phyloP scores from a whole-genome alignment of 495 filamentous ascomycete genomes.

The Aspergillus nanangensis region DNA sequence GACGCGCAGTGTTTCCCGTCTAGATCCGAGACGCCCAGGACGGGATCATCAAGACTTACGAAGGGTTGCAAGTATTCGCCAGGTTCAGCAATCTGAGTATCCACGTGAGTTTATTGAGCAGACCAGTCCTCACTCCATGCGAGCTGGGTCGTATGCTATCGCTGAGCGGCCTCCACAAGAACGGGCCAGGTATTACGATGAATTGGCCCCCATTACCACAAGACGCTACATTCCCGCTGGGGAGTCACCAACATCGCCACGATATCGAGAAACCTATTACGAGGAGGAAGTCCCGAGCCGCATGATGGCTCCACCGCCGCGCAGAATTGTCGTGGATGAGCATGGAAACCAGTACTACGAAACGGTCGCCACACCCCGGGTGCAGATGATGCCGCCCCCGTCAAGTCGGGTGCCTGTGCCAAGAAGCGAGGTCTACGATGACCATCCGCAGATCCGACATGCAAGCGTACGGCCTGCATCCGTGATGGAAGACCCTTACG shows the following conservation, averaged over 20 bases:
- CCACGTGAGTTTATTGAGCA: conserved; percentile 41
- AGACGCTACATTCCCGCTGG: conserved; percentile 46
- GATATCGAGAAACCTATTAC: conserved; percentile 44
- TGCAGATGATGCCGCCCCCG: conserved; percentile 51
- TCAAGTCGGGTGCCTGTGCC: conserved; percentile 31
- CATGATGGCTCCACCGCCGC: conserved; percentile 54
- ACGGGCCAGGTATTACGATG: conserved; percentile 53
- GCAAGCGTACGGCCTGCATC: conserved; percentile 38
- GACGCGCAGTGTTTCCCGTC: conserved; percentile 37
- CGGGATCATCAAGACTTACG: no score
- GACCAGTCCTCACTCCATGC: conserved; percentile 41
- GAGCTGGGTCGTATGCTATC: conserved; percentile 58
- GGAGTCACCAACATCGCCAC: conserved; percentile 55
- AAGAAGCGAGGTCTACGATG: conserved; percentile 33
- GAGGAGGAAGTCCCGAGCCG: conserved; percentile 36
- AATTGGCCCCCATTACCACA: conserved; percentile 37
- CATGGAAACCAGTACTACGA: conserved; percentile 69
- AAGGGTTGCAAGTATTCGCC: conserved; percentile 55
- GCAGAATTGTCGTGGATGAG: conserved; percentile 65
- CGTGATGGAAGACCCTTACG: conserved; percentile 38
- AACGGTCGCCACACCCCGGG: conserved; percentile 39
- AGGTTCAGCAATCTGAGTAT: conserved; percentile 46
- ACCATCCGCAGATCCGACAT: conserved; percentile 27
- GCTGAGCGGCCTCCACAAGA: conserved; percentile 48
- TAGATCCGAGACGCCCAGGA: conserved; percentile 49